Base-by-base conservation (phyloP, 805 yeast species). In the Candida stauntonica region DNA sequence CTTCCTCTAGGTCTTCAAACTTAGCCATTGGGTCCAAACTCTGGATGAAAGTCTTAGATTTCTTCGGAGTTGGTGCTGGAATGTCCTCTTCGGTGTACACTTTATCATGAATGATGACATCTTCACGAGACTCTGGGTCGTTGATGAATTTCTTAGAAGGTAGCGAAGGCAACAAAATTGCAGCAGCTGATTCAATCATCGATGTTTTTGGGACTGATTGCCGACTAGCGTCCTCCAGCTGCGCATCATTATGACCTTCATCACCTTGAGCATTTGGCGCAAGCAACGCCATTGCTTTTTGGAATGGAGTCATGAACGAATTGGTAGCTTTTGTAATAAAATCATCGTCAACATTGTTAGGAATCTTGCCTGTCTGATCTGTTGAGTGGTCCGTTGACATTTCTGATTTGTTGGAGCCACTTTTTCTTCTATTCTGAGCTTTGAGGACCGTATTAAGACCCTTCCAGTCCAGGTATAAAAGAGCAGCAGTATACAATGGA, bases 401-500 rank as follows among this genome's bases (percentile, higher is more conserved):
- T 7, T 11, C 11, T 7, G 24, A 21, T 21, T 21, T 21, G 24
- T 21, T 12, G 26, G 34, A 11, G 17, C 11, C 17, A 16, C 33
- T 34, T 20, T 33, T 15, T 16, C 29, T 31, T 11, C 31, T 29
- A 14, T 35, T 35, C 20, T 41, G 43, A 5, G 40, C 44, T 11
- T 42, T 30, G 5, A 48, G 32, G 2, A 49, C 47, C 11, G 44
- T 40, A 5, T 41, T 39, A 7, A 54, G 27, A 2, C 52, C 52
- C 29, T 50, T 48, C 58, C 58, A 81, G 55, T 85, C 91, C 20
- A 85, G 47, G 54, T 73, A 85, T 18, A 85, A 60, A 36, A 85
- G 55, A 0, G 87, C 79, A 0, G 87, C 72, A 0, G 93, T 81
- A 41, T 89, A 68, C 38, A 85, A 64, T 0, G 94, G 93, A 0